Conservation (phyloP, 2,329 filamentous ascomycete species). For the Botrytis tulipae region DNA sequence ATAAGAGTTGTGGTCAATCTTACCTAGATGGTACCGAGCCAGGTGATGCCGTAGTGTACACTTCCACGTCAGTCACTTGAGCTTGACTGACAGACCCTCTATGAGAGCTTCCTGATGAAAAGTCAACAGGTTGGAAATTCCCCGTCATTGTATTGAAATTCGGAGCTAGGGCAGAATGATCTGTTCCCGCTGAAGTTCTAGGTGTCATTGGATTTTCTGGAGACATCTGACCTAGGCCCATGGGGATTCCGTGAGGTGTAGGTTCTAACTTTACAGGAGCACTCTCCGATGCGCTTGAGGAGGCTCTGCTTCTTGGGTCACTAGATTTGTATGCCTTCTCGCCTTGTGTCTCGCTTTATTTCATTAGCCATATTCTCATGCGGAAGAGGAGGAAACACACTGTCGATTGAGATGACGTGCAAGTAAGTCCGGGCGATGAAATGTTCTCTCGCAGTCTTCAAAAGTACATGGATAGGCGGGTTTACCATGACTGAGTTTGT, state of each 20-base stretch:
- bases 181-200: slow-evolving; percentile 29
- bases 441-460: slow-evolving; percentile 55
- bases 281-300: slow-evolving; percentile 34
- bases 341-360: slow-evolving; percentile 46
- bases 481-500: slow-evolving; percentile 58
- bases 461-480: slow-evolving; percentile 52
- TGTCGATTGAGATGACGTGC: slow-evolving; percentile 56
- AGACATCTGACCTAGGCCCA: slow-evolving; percentile 25
- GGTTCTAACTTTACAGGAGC: slow-evolving; percentile 18
- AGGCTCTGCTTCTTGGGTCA: slow-evolving; percentile 33
- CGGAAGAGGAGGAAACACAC: slow-evolving; percentile 40
- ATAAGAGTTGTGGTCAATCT: neutral
- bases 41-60: slow-evolving; percentile 30
- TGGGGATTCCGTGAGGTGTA: slow-evolving; percentile 3
- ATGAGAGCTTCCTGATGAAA: slow-evolving; percentile 24
- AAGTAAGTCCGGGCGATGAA: slow-evolving; percentile 59
- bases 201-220: slow-evolving; percentile 30
- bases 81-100: slow-evolving; percentile 30
- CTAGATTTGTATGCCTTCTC: slow-evolving; percentile 41
- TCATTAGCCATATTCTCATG: slow-evolving; percentile 25
- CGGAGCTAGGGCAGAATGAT: slow-evolving; percentile 29
- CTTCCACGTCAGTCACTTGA: slow-evolving; percentile 26
- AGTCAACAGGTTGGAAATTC: slow-evolving; percentile 32
- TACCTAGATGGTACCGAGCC: slow-evolving; percentile 22
- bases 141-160: slow-evolving; percentile 29